These are phyloP conservation scores for Excoecaria agallocha DNA, from an alignment of 345 rosid genomes.

Conservation along the genomic window DNA sequence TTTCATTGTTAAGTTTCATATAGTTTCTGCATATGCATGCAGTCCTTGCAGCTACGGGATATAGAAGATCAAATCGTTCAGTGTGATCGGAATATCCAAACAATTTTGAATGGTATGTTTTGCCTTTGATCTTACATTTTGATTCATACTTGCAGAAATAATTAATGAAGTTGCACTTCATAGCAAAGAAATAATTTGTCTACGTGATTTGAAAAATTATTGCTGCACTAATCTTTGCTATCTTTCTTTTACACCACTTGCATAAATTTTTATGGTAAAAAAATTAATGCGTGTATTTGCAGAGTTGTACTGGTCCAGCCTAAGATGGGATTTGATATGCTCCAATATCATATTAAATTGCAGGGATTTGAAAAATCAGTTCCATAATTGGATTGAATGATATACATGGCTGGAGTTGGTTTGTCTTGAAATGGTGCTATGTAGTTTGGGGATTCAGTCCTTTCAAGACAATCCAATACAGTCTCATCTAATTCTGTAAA, in stretches of 20 bases:
- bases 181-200: not conserved
- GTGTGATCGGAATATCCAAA: constrained; percentile 51
- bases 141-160: not conserved
- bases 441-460: no score
- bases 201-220: constrained; percentile 2
- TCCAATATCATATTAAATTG: no score
- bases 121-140: not conserved
- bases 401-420: no score
- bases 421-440: no score
- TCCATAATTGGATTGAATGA: no score
- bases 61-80: constrained; percentile 68
- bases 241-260: not conserved
- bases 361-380: no score
- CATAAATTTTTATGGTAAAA: not conserved
- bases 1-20: constrained; percentile 8
- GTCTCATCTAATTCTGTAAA: no score
- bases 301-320: no score
- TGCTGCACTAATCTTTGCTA: not conserved
- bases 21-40: constrained; percentile 22
- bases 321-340: no score
- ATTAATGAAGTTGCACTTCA: not conserved
- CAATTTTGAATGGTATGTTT: constrained; percentile 43
- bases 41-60: constrained; percentile 60
- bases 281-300: no score
- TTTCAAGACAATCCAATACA: no score